Evolutionary conservation across 2,329 filamentous ascomycete species (phyloP).

Genomic region (Calonectria pteridis): DNA sequence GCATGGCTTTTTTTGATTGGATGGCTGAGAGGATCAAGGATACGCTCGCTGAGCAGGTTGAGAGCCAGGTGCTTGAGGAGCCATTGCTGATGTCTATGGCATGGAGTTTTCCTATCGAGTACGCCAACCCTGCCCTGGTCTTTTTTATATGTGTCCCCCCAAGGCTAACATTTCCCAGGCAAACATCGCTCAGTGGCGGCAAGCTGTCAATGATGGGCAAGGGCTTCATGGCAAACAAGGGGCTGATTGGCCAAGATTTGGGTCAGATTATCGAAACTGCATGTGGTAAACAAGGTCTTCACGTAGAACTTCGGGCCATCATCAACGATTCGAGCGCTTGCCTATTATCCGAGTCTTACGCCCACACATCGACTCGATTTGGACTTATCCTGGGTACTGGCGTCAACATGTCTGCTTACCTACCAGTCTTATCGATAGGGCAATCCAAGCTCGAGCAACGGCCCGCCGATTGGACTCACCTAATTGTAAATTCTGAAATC

Average conservation of each 20-base stretch:
- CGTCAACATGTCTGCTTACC: conserved; percentile 74
- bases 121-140: conserved; percentile 47
- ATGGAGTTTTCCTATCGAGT: conserved; percentile 80
- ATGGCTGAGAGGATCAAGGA: conserved; percentile 72
- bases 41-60: conserved; percentile 62
- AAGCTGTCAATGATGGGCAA: conserved; percentile 75
- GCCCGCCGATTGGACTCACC: conserved; percentile 69
- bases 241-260: conserved; percentile 70
- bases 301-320: conserved; percentile 70
- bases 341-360: conserved; percentile 73
- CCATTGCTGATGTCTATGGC: conserved; percentile 71
- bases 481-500: conserved; percentile 76
- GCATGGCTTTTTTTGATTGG: conserved; percentile 75
- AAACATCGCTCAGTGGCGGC: conserved; percentile 73
- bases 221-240: conserved; percentile 70
- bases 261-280: conserved; percentile 69
- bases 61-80: conserved; percentile 52
- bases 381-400: conserved; percentile 77
- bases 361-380: conserved; percentile 69
- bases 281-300: conserved; percentile 63
- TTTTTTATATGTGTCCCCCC: conserved; percentile 4
- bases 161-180: conserved; percentile 57
- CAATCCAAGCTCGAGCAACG: conserved; percentile 68
- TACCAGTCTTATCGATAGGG: conserved; percentile 69
- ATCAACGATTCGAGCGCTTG: conserved; percentile 78